Conservation (phyloP, 306 rosid genomes). For the Dalbergia oliveri region DNA sequence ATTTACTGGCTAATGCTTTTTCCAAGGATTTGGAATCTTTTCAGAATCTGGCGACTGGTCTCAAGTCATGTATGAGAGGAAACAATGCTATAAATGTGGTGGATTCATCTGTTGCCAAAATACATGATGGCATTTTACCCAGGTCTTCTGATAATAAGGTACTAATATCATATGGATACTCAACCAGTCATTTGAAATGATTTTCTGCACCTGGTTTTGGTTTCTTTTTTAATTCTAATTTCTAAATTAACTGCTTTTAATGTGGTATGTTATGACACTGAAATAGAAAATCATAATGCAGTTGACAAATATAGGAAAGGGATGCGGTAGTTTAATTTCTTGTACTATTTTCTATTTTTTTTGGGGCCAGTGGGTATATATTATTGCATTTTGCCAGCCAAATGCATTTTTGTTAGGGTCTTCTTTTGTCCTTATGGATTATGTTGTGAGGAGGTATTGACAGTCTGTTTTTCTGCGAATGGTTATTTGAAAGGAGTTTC, state of each 20-base stretch:
- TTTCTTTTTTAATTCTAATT: constrained; percentile 31
- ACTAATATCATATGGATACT: constrained; percentile 36
- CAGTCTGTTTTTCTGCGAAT: background rate
- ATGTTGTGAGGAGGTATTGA: background rate
- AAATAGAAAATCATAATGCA: constrained; percentile 8
- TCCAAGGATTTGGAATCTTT: constrained; percentile 66
- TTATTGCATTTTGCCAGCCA: background rate
- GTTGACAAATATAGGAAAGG: constrained; percentile 27
- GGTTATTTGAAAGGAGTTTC: constrained; percentile 28
- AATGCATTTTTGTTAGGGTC: background rate
- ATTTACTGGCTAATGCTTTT: constrained; percentile 59
- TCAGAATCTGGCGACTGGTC: constrained; percentile 68
- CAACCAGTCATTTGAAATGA: constrained; percentile 16
- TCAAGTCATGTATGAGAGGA: constrained; percentile 62
- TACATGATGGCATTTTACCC: constrained; percentile 46
- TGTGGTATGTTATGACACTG: constrained; percentile 10
- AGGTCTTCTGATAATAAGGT: constrained; percentile 67
- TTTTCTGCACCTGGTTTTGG: constrained; percentile 26
- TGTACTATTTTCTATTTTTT: constrained; percentile 2
- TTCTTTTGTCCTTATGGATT: constrained; percentile 16
- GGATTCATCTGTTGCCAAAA: constrained; percentile 52
- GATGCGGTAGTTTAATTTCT: constrained; percentile 24
- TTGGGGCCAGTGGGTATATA: too few relatives aligned
- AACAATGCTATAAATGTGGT: constrained; percentile 50
- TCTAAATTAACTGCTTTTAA: constrained; percentile 37